Percentiles rank a stretch among this genome's conserved stretches.
Conservation (phyloP, 1,284 basidiomycete genomes). For the Paramarasmius palmivorus region DNA sequence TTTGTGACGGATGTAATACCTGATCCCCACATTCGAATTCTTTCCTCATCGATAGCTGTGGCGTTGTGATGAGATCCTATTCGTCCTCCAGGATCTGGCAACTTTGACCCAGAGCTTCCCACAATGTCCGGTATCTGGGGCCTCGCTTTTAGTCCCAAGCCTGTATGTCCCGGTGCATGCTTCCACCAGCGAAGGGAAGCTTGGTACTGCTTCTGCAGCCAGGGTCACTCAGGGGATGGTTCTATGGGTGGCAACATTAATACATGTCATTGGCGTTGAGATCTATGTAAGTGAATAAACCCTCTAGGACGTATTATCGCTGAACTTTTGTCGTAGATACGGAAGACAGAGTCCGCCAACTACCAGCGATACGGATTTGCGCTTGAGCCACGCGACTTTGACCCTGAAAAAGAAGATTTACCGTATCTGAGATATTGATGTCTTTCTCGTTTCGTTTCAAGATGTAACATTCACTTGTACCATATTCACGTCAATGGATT, state of each 20-base stretch:
- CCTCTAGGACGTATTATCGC: neutral
- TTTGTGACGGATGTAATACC: neutral
- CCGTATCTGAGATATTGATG: neutral
- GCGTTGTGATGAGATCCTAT: slow-evolving; percentile 27
- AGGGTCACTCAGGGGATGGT: slow-evolving; percentile 24
- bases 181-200: slow-evolving; percentile 10
- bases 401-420: neutral
- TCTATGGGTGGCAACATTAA: slow-evolving; percentile 24
- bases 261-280: slow-evolving; percentile 26
- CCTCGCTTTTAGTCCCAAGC: slow-evolving; percentile 11
- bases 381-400: slow-evolving; percentile 18
- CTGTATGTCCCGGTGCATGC: slow-evolving; percentile 23
- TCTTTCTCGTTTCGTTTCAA: neutral
- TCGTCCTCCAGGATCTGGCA: slow-evolving; percentile 15
- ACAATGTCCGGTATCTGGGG: slow-evolving; percentile 17
- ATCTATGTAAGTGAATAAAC: slow-evolving; percentile 22
- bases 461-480: neutral
- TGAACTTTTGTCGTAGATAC: slow-evolving; percentile 15
- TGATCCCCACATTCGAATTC: neutral
- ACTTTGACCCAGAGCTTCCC: slow-evolving; percentile 16
- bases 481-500: no score
- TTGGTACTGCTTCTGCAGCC: slow-evolving; percentile 18
- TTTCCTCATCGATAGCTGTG: slow-evolving; percentile 18
- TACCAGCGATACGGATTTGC: slow-evolving; percentile 21
- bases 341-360: slow-evolving; percentile 21